A percentile compares a stretch with the other conserved stretches of the same genome.
phyloP scores from a whole-genome alignment of 2,329 filamentous ascomycete genomes.

The Aspergillaceae sp. region DNA sequence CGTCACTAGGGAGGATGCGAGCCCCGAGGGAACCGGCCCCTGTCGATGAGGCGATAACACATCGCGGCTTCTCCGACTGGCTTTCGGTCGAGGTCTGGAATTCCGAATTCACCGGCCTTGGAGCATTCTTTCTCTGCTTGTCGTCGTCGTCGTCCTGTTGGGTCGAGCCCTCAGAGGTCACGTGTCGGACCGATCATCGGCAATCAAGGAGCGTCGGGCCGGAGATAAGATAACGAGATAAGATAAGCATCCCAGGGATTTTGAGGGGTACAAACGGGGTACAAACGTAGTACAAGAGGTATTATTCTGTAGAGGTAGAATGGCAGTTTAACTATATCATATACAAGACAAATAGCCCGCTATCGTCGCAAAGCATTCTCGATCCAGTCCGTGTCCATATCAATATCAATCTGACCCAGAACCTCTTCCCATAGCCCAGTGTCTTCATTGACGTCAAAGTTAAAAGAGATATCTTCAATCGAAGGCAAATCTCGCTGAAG shows the following conservation, averaged over 20 bases:
- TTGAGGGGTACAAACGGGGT: neutral
- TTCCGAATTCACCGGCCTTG: too few species aligned
- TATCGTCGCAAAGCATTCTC: conserved; percentile 22
- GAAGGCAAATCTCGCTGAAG: conserved; percentile 13
- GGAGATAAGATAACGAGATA: conserved; percentile 3
- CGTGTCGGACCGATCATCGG: conserved; percentile 21
- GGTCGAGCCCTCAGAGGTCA: conserved; percentile 9
- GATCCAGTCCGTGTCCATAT: conserved; percentile 36
- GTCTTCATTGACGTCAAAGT: conserved; percentile 31
- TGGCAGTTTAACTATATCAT: too few species aligned
- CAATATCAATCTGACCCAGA: conserved; percentile 32
- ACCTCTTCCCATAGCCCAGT: conserved; percentile 36
- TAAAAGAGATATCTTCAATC: conserved; percentile 25
- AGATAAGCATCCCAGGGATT: neutral
- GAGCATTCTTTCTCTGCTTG: neutral
- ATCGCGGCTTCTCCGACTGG: too few species aligned
- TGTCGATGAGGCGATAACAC: too few species aligned
- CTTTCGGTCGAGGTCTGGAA: too few species aligned
- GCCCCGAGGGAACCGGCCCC: too few species aligned
- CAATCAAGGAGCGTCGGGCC: conserved; percentile 11
- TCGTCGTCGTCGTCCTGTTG: neutral
- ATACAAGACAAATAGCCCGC: neutral
- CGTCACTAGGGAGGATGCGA: neutral
- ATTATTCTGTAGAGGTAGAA: too few species aligned
- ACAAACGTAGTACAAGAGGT: too few species aligned